Conservation (phyloP, 257 asterid species). For the Verbena officinalis region DNA sequence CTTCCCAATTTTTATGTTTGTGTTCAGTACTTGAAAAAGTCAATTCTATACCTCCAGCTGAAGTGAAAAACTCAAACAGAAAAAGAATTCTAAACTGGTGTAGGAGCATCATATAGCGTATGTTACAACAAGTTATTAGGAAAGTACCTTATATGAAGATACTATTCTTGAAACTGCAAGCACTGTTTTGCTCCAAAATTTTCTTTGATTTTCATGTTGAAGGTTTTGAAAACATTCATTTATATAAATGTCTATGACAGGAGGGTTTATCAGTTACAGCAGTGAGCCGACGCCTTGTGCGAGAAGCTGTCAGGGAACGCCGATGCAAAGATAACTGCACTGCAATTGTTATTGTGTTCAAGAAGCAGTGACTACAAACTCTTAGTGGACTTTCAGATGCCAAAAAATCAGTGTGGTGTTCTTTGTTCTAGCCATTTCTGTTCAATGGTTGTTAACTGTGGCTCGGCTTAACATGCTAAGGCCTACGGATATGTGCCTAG, state of each 20-base stretch:
- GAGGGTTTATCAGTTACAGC: conserved; percentile 63
- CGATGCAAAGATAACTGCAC: conserved; percentile 93
- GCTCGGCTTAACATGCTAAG: neutral
- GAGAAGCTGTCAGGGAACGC: conserved; percentile 90
- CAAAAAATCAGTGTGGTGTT: neutral
- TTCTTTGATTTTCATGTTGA: neutral
- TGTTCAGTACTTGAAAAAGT: conserved; percentile 3
- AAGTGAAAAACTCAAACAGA: neutral
- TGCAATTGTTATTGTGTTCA: conserved; percentile 65
- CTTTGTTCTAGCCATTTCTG: neutral
- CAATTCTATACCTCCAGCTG: neutral
- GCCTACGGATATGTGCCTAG: neutral
- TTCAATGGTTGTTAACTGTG: neutral
- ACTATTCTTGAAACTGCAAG: neutral
- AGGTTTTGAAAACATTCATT: neutral
- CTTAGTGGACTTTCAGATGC: neutral
- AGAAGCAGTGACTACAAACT: conserved; percentile 24
- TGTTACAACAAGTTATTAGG: conserved; percentile 7
- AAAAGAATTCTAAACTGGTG: conserved; percentile 1
- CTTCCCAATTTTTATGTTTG: conserved; percentile 7
- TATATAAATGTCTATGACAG: conserved; percentile 37
- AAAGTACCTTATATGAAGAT: neutral
- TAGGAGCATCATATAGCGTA: neutral
- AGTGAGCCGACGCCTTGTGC: conserved; percentile 76
- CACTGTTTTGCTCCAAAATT: neutral